Base-by-base conservation (phyloP, 495 filamentous ascomycete species). In the Trichocladium antarcticum region DNA sequence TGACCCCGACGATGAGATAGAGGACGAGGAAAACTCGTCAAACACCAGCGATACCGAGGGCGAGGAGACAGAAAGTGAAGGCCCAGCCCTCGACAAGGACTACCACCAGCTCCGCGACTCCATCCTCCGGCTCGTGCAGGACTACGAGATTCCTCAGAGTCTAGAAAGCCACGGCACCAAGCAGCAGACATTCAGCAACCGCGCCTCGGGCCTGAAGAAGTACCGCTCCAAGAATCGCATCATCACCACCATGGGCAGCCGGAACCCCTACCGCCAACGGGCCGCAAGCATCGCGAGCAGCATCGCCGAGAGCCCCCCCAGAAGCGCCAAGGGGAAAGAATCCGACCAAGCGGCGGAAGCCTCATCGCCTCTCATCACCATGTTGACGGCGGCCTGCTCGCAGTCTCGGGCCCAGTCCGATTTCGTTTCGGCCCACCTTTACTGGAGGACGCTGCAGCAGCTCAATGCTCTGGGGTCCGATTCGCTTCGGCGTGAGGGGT, bases 71-170 rank as follows among this genome's bases (percentile, higher is more conserved):
- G 74, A 73, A 5, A 74, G 75, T 22, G 80, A 79, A 11, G 73
- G 75, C 8, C 72, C 85, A 10, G 84, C 86, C 22, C 67, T 87
- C 6, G 82, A 86, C 58, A 84, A 84, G 53, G 85, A 88, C 54
- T 85, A 92, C 54, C 84, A 92, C 63, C 81, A 85, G 45, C 68
- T 94, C 7, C 83, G 90, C 47, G 81, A 85, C 29, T 84, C 86
- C 6, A 84, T 95, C 39, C 67, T 85, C 38, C 89, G 86, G 57
- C 73, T 95, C 2, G 82, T 92, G 15, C 77, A 84, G 52, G 86
- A 92, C 35, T 85, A 81, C 49, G 85, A 88, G 53, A 81, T 84
- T 17, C 82, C 82, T 2, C 76, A 79, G 36, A 76, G 70, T 24
- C 59, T 79, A 0, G 71, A 78, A 37, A 67, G 64, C 15, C 74